Percentiles rank a stretch among this genome's conserved stretches.
Conservation (phyloP, 495 filamentous ascomycete species). For the Talaromyces trachyspermus region DNA sequence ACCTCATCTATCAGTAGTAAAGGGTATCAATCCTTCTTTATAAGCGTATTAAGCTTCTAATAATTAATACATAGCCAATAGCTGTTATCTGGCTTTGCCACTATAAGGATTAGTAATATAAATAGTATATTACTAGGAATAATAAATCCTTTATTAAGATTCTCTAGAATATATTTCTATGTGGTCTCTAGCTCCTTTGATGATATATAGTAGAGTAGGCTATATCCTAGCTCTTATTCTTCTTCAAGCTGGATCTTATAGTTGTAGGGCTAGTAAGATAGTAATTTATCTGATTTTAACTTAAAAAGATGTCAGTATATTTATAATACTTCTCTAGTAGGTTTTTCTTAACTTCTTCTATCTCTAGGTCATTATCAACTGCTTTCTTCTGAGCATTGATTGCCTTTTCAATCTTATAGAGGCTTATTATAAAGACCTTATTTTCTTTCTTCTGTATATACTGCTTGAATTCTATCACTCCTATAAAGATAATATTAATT, state of each 20-base stretch:
- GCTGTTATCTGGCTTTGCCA: conserved; percentile 21
- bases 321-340: conserved; percentile 5
- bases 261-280: conserved; percentile 5
- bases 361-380: neutral
- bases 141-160: conserved; percentile 18
- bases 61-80: conserved; percentile 42
- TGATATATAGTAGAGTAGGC: conserved; percentile 21
- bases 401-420: neutral
- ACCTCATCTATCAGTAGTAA: conserved; percentile 40
- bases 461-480: neutral
- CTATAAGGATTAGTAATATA: conserved; percentile 28
- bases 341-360: neutral
- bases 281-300: conserved; percentile 5
- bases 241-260: conserved; percentile 10
- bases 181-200: conserved; percentile 14
- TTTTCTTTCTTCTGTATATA: neutral
- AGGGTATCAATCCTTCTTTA: conserved; percentile 34
- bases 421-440: neutral
- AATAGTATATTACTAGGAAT: conserved; percentile 10
- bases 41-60: conserved; percentile 32
- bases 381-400: neutral
- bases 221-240: conserved; percentile 1
- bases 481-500: conserved; percentile 1
- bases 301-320: neutral
- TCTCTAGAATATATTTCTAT: conserved; percentile 13